phyloP scores from a whole-genome alignment of 495 filamentous ascomycete species.

The Penicillium silybi region DNA sequence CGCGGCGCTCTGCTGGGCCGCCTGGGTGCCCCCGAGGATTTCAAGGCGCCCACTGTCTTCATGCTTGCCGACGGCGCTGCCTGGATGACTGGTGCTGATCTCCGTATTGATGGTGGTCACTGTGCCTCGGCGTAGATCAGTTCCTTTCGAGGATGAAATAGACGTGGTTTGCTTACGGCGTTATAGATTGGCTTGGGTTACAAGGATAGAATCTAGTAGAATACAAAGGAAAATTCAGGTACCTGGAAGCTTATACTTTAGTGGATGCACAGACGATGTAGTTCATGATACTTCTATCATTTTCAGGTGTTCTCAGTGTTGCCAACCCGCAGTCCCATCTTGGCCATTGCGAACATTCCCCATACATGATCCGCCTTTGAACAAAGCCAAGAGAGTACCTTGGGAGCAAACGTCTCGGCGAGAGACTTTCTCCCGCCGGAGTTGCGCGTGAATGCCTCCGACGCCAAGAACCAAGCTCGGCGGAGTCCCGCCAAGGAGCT shows the following conservation, averaged over 20 bases:
- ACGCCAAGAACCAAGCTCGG: slow-evolving; percentile 17
- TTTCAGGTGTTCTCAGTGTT: too few species aligned
- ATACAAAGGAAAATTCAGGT: too few species aligned
- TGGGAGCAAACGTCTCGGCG: slow-evolving; percentile 2
- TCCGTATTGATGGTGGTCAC: slow-evolving; percentile 39
- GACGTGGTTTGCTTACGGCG: slow-evolving; percentile 13
- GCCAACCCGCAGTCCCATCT: too few species aligned
- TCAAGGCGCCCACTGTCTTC: slow-evolving; percentile 39
- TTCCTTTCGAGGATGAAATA: slow-evolving; percentile 5
- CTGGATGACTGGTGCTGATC: slow-evolving; percentile 40
- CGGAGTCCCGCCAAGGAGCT: slow-evolving; percentile 19
- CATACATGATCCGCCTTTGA: background rate
- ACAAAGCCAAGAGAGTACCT: slow-evolving; percentile 14
- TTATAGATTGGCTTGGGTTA: slow-evolving; percentile 1
- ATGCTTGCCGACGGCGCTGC: slow-evolving; percentile 40
- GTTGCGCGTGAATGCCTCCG: background rate
- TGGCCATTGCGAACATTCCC: too few species aligned
- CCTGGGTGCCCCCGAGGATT: slow-evolving; percentile 37
- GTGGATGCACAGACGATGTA: too few species aligned
- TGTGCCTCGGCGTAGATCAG: slow-evolving; percentile 30
- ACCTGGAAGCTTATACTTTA: too few species aligned
- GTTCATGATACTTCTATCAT: too few species aligned
- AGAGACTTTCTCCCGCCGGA: background rate
- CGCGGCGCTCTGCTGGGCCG: slow-evolving; percentile 35
- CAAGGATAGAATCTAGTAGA: too few species aligned